Evolutionary conservation across 2,329 filamentous ascomycete genomes (phyloP).

Genomic region (Cercospora berteroae): DNA sequence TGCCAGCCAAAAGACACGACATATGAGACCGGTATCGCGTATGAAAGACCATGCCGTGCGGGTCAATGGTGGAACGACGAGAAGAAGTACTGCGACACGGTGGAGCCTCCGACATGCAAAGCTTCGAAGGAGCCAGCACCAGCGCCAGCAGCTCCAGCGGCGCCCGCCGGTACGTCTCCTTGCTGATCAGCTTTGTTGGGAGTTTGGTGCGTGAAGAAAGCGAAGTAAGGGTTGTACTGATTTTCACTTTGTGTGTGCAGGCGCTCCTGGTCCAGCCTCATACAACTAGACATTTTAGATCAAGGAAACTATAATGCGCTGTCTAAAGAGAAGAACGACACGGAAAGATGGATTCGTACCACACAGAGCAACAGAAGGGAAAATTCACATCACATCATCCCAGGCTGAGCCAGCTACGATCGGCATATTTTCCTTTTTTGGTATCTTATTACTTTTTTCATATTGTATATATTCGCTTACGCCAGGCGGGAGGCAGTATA

Average conservation of each 20-base stretch:
- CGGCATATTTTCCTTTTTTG: background rate
- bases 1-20: slow-evolving; percentile 9
- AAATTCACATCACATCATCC: background rate
- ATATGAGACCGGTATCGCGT: slow-evolving; percentile 5
- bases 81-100: slow-evolving; percentile 9
- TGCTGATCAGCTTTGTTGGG: background rate
- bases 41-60: slow-evolving; percentile 8
- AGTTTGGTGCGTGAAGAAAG: background rate
- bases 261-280: background rate
- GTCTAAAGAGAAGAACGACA: too few relatives aligned
- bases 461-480: background rate
- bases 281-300: background rate
- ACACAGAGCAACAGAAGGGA: background rate
- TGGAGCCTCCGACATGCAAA: background rate
- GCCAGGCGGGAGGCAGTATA: background rate
- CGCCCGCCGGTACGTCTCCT: background rate
- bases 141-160: background rate
- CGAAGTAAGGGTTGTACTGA: background rate
- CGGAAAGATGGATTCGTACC: too few relatives aligned
- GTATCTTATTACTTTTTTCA: background rate
- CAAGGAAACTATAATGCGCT: background rate
- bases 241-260: too few relatives aligned
- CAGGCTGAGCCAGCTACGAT: background rate
- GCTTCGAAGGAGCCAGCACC: too few relatives aligned
- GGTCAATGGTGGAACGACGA: slow-evolving; percentile 13